Base-by-base conservation (phyloP, 176 grass and related monocot species). In the Neostapfia colusana region DNA sequence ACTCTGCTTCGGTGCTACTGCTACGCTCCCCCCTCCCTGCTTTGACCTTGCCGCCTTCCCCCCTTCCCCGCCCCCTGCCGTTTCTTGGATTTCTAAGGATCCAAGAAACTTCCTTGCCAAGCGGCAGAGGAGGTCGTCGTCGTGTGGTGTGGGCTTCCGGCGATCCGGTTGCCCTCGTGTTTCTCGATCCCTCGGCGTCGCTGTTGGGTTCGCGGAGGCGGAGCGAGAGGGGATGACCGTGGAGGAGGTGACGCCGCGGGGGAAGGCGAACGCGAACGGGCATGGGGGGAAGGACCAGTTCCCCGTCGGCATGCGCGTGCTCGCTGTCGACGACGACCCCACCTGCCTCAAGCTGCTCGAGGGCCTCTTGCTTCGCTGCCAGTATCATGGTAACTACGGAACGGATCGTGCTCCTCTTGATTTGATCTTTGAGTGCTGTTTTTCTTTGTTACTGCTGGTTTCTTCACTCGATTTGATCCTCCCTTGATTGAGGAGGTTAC, bases 241-340 rank as follows among this genome's bases (percentile, higher is more conserved):
- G 43, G 83, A 80, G 62, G 53, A 75, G 25, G 13, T 46, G 67
- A 83, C 49, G 75, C 55, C 69, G 43, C 57, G 74, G 21, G 80
- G 43, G 36, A 42, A 13, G 49, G 85, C 55, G 36, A 21, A 65
- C 72, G 60, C 59, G n/a, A 13, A 35, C 21, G 51, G 69, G 3
- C 72, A 64, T 48, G 79, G 65, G 13, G 73, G 26, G 4, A 58
- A 23, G 68, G 87, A 92, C 39, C 78, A 93, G 76, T 93, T 90
- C 70, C 91, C 91, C 23, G 73, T 75, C 15, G 91, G 91, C 76
- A 87, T 93, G 87, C 77, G 87, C 50, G 81, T 93, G 25, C 86
- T 93, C 41, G 87, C 81, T 36, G 81, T 93, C 53, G 91, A 93
- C 41, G 91, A 93, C 36, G 88, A 87, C 70, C 73, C 61, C n/a